A percentile compares a stretch with the other conserved stretches of the same genome.
Evolutionary conservation across 2,329 filamentous ascomycete genomes (phyloP).

Genomic region (Colletotrichum tropicale): DNA sequence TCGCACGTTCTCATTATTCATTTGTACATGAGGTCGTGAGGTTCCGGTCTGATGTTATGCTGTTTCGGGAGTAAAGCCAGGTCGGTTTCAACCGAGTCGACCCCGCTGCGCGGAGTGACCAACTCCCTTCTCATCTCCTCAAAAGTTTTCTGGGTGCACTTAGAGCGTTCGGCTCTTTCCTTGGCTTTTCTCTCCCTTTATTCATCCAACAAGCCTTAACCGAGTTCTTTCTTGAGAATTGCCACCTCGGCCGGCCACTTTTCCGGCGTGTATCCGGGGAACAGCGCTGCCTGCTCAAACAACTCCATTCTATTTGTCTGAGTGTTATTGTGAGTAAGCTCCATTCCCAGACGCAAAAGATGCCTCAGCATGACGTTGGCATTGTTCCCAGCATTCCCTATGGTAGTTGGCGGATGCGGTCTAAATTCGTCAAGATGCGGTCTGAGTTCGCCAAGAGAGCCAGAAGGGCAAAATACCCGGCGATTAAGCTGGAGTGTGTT

Average conservation of each 20-base stretch:
- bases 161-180: background rate
- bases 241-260: background rate
- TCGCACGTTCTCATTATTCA: background rate
- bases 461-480: accelerated
- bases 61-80: background rate
- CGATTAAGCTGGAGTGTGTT: background rate
- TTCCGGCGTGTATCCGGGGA: background rate
- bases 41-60: background rate
- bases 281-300: background rate
- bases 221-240: background rate
- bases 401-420: background rate
- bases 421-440: background rate
- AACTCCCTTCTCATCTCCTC: background rate
- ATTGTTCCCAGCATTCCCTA: background rate
- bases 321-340: background rate
- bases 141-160: accelerated
- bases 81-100: background rate
- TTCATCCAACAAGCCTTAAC: background rate
- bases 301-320: background rate
- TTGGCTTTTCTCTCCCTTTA: background rate
- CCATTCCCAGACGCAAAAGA: background rate
- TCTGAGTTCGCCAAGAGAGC: background rate
- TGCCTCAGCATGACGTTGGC: background rate
- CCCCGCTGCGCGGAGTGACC: background rate
- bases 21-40: background rate